Percentiles rank a stretch among this genome's conserved stretches.
Evolutionary conservation across 2,329 filamentous ascomycete species (phyloP).

Genomic region (Calonectria pteridis): DNA sequence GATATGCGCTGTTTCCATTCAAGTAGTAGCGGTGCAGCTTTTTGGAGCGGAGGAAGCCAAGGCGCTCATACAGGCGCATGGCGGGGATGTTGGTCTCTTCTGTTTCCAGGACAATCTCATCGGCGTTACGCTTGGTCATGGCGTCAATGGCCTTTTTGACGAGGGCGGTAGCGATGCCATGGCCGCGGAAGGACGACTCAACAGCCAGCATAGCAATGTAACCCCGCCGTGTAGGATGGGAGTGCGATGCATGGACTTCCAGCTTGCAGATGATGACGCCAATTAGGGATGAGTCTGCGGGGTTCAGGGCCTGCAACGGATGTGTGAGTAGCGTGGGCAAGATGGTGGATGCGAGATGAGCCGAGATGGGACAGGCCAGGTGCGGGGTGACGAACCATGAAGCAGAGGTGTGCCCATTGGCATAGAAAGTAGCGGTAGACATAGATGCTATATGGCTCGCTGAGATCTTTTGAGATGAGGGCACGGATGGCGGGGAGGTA

Average conservation of each 20-base stretch:
- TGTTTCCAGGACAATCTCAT: constrained; percentile 96
- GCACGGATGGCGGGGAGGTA: constrained; percentile 89
- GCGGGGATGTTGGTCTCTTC: constrained; percentile 93
- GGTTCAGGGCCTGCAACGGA: constrained; percentile 66
- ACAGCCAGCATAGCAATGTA: constrained; percentile 99
- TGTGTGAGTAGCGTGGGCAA: constrained; percentile 19
- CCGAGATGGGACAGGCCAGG: neutral
- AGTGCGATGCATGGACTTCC: constrained; percentile 88
- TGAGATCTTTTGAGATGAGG: constrained; percentile 94
- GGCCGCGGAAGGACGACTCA: constrained; percentile 80
- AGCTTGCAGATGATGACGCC: constrained; percentile 97
- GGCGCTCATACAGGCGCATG: constrained; percentile 90
- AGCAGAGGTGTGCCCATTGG: constrained; percentile 98
- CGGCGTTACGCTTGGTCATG: constrained; percentile 86
- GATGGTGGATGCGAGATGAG: neutral
- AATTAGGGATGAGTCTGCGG: constrained; percentile 74
- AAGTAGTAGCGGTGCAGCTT: constrained; percentile 95
- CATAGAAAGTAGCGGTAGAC: constrained; percentile 98
- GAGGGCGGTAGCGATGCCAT: constrained; percentile 88
- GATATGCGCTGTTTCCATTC: constrained; percentile 95
- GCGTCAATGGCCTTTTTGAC: constrained; percentile 92
- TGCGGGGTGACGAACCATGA: constrained; percentile 73
- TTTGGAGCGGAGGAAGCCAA: constrained; percentile 94
- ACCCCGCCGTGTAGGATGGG: constrained; percentile 79
- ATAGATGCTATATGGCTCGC: constrained; percentile 99